Conservation (phyloP, 352 stramenopile species). For the Globisporangium nodosum region DNA sequence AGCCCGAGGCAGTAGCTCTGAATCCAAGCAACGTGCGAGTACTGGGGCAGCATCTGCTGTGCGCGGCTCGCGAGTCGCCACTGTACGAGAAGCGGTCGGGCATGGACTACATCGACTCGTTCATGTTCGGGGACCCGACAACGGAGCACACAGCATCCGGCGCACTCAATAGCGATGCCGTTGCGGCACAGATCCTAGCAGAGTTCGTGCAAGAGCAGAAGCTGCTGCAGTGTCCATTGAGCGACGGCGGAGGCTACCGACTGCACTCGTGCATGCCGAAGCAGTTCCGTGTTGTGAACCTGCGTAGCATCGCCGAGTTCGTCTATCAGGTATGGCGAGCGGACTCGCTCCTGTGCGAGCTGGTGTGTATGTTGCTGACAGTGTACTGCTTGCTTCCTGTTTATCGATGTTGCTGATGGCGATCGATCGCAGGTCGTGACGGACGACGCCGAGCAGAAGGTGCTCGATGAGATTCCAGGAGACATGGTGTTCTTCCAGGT, state of each 20-base stretch:
- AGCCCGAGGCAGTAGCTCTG: constrained; percentile 74
- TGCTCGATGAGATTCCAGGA: constrained; percentile 87
- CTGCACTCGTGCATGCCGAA: constrained; percentile 62
- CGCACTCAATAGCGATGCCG: not conserved
- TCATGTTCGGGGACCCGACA: constrained; percentile 33
- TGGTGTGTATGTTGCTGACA: not conserved
- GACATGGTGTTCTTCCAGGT: constrained; percentile 89
- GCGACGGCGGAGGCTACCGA: constrained; percentile 37
- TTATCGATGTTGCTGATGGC: not conserved
- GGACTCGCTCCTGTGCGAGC: not conserved
- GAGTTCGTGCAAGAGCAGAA: constrained; percentile 37
- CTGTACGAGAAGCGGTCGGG: constrained; percentile 70
- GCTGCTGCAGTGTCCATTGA: constrained; percentile 26
- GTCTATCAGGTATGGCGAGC: constrained; percentile 33
- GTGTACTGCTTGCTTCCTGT: not conserved
- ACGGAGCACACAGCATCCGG: no score
- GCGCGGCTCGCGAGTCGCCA: constrained; percentile 89
- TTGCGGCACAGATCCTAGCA: constrained; percentile 1
- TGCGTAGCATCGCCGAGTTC: constrained; percentile 66
- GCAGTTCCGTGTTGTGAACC: constrained; percentile 44
- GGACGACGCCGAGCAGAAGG: constrained; percentile 33
- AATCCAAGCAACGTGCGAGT: constrained; percentile 86
- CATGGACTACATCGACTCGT: constrained; percentile 56
- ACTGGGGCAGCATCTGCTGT: constrained; percentile 91
- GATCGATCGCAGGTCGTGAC: constrained; percentile 34